Conservation (phyloP, 441 rosid genomes). For the Populus hybrid region DNA sequence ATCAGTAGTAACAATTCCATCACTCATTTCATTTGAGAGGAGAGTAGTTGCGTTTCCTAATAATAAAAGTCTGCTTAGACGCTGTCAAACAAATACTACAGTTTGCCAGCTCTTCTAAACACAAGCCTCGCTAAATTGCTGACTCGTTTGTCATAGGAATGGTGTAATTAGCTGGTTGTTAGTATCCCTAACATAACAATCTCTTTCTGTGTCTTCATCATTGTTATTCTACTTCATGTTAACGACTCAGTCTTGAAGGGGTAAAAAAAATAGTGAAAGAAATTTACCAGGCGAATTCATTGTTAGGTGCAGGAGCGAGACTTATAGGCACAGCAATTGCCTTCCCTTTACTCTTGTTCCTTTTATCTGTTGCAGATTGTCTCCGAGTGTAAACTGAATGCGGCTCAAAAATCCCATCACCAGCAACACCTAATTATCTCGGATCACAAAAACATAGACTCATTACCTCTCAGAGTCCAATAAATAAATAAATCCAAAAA, state of each 20-base stretch:
- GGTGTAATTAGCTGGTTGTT: not conserved
- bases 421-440: slow-evolving; percentile 7
- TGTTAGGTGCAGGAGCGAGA: slow-evolving; percentile 11
- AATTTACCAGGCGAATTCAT: not conserved
- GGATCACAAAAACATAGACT: not conserved
- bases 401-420: not conserved
- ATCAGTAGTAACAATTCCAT: not conserved
- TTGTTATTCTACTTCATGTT: not conserved
- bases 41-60: not conserved
- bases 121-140: not conserved
- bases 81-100: not conserved
- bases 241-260: not conserved
- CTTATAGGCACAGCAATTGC: slow-evolving; percentile 8
- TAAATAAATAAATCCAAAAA: not conserved
- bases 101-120: not conserved
- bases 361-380: slow-evolving; percentile 10
- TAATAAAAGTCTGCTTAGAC: not conserved
- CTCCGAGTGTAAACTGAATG: slow-evolving; percentile 22
- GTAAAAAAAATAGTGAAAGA: not conserved
- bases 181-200: not conserved
- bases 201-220: not conserved
- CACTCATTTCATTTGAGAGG: not conserved
- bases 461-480: not conserved
- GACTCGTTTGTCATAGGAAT: not conserved
- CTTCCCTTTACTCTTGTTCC: slow-evolving; percentile 16